phyloP scores from a whole-genome alignment of 2,329 filamentous ascomycete species.

The Leptographium procerum region DNA sequence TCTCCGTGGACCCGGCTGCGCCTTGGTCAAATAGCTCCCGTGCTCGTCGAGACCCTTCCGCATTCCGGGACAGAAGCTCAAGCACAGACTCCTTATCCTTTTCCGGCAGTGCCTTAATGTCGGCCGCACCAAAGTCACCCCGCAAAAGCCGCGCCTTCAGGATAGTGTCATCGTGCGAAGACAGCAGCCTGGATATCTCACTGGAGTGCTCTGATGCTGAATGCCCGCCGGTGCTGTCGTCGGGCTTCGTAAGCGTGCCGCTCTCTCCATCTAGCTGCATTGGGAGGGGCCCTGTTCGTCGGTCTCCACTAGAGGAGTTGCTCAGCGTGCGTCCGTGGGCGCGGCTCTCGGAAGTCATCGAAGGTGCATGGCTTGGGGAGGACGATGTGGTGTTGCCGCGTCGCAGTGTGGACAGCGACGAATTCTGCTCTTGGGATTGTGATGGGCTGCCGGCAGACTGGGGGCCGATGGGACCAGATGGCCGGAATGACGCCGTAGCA shows the following conservation, averaged over 20 bases:
- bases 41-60: conserved; percentile 33
- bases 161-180: conserved; percentile 26
- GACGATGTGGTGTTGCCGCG: neutral
- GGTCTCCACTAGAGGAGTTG: neutral
- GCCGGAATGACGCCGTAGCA: conserved; percentile 9
- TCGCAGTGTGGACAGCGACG: neutral
- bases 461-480: neutral
- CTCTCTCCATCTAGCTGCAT: neutral
- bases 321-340: neutral
- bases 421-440: neutral
- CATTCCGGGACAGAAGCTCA: conserved; percentile 38
- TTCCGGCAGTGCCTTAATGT: conserved; percentile 22
- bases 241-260: neutral
- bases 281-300: neutral
- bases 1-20: neutral
- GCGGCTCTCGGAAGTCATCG: neutral
- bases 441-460: neutral
- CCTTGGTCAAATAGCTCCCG: conserved; percentile 36
- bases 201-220: conserved; percentile 7
- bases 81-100: conserved; percentile 38
- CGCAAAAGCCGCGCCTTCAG: conserved; percentile 41
- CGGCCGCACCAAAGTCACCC: conserved; percentile 25
- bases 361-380: neutral
- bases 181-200: conserved; percentile 25
- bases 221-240: conserved; percentile 24